Evolutionary conservation across 2,329 filamentous ascomycete species (phyloP), one percentile per base, ranked within the genome.

Genomic region (Fusarium coicis): DNA sequence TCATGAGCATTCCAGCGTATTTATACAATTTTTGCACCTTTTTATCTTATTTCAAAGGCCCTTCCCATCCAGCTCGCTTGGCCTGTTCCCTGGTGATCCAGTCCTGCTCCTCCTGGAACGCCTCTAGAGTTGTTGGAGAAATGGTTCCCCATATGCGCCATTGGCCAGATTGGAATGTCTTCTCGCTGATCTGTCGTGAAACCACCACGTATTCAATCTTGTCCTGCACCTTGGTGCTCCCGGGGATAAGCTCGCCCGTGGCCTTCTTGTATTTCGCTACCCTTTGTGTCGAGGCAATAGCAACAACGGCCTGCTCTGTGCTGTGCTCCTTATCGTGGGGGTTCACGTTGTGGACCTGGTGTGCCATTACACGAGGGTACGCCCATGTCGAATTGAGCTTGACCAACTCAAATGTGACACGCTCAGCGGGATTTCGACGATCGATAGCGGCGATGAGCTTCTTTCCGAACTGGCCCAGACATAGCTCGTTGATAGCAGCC

Each of bases 91-190:
- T 77, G 23, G 79, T 75, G 36, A 81, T 74, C 58, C 81, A 76
- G 23, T 79, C 77, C 75, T 81, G 79, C 70, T 85, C 82, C 12
- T 81, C 75, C 30, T 75, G 37, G 47, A 81, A 85, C 10, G 65
- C 72, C 68, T 88, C 82, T 5, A 87, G 78, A 2, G 85, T 87
- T 18, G 87, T 89, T 74, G 88, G 86, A 46, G 86, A 80, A 36
- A 89, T 83, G 26, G 89, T 92, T 19, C 92, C 92, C 87, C 91
- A 92, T 56, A 93, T 80, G 78, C 84, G 85, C 92, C 92, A 94
- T 5, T 85, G 83, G 34, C 80, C 82, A 63, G 85, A 79, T 77
- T 83, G 78, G 72, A 83, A 88, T 26, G 87, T 88, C 60, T 77
- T 80, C 52, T 81, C 82, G 77, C 86, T 82, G 47, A 87, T 70